Percentiles rank a stretch among this genome's conserved stretches.
These are phyloP conservation scores for Scheffersomyces spartinae DNA, from an alignment of 805 yeast genomes.

Conservation along the genomic window DNA sequence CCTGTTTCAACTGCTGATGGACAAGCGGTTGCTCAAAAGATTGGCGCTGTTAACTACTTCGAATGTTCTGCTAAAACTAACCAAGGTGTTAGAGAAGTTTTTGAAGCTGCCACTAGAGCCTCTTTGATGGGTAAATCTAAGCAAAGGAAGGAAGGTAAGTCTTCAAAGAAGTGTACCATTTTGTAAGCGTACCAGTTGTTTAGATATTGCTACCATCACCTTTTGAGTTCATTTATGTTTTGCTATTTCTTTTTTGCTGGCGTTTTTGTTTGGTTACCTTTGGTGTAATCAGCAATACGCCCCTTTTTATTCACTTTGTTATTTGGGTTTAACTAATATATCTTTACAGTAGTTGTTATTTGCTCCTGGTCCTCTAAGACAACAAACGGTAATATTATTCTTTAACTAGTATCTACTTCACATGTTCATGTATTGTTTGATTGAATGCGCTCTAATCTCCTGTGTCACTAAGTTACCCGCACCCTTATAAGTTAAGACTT, in stretches of 20 bases:
- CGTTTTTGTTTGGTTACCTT: too few species aligned
- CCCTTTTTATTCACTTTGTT: too few species aligned
- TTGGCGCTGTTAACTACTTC: constrained; percentile 75
- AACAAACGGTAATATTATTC: too few species aligned
- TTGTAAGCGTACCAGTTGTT: constrained; percentile 33
- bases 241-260: not conserved
- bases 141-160: constrained; percentile 46
- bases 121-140: constrained; percentile 67
- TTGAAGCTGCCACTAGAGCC: constrained; percentile 87
- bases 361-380: too few species aligned
- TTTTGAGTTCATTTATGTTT: constrained; percentile 1
- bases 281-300: too few species aligned
- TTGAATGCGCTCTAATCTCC: too few species aligned
- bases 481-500: too few species aligned
- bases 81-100: constrained; percentile 86
- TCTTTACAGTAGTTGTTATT: too few species aligned
- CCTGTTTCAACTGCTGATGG: constrained; percentile 81
- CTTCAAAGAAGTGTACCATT: constrained; percentile 63
- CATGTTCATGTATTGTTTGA: too few species aligned
- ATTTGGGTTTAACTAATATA: too few species aligned
- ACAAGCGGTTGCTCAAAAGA: constrained; percentile 76
- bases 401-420: too few species aligned
- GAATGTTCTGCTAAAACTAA: constrained; percentile 92
- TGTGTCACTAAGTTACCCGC: too few species aligned
- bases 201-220: not conserved